Base-by-base conservation (phyloP, 306 rosid genomes). In the Vigna reflexopilosa region DNA sequence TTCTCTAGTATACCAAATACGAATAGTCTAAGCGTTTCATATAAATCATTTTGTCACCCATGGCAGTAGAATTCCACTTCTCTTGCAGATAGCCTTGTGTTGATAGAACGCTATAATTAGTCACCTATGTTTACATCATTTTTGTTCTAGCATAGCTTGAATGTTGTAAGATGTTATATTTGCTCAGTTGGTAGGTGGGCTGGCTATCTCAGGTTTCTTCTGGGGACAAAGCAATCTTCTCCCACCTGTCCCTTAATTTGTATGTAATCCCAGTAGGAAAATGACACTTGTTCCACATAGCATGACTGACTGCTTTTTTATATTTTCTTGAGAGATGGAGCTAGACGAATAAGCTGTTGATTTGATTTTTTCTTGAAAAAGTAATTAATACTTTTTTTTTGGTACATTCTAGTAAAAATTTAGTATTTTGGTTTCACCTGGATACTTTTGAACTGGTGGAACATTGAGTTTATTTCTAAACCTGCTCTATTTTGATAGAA, bases 291-390 rank as follows among this genome's bases (percentile, higher is more conserved):
- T 70, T 75, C 52, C 40, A 70, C 69, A 51, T 63, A 52, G 52
- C 61, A 68, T 30, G 44, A 47, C 38, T 9, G 38, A 45, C 38
- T 9, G 28, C 47, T 45, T 55, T 69, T 32, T 54, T 47, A 13
- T 34, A 52, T 75, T 52, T 5, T 44, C 66, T 28, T 24, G 40
- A 44, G 72, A 69, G 57, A 66, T 70, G 47, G 65, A 70, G 40
- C 24, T 49, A 54, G 17, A 75, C 22, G 26, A 59, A 42, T 11
- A 69, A 50, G 32, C 73, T 20, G 50, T n/a, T 24, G 8, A 44
- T 78, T 78, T 73, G 76, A 66, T 71, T 64, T 50, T 73, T 73
- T 67, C 50, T 69, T 68, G 19, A 50, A 76, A 51, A 14, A 54
- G 48, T 63, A 19, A n/a, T 38, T 40, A 45, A 54, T 44, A 65